Conservation (phyloP, 352 stramenopile genomes). For the Phytophthora constricta region DNA sequence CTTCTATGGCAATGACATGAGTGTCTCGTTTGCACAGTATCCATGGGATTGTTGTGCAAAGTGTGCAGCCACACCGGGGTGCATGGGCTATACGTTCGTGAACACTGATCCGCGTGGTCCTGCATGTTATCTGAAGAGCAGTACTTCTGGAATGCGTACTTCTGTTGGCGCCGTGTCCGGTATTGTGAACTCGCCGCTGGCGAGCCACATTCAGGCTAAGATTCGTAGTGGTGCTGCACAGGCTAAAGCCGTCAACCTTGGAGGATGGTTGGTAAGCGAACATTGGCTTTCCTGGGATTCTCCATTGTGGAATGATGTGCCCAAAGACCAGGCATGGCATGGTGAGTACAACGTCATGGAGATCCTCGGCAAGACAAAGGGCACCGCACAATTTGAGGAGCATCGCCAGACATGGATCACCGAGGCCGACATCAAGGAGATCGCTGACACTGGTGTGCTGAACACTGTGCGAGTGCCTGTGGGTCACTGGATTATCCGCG, state of each 20-base stretch:
- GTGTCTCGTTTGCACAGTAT: conserved; percentile 9
- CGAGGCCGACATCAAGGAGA: no score
- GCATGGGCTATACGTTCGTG: conserved; percentile 40
- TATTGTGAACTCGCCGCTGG: background rate
- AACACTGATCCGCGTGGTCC: conserved; percentile 28
- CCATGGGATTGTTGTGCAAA: conserved; percentile 30
- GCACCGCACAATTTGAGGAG: no score
- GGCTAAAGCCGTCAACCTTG: background rate
- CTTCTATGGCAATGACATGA: conserved; percentile 14
- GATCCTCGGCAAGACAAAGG: no score
- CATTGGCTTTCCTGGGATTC: no score
- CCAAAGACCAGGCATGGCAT: no score
- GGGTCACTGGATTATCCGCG: no score
- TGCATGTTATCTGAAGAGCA: conserved; percentile 40
- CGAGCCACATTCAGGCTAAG: background rate
- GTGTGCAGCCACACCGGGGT: conserved; percentile 26
- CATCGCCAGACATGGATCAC: no score
- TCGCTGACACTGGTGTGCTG: no score
- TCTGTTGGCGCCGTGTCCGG: conserved; percentile 17
- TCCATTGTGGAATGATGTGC: no score
- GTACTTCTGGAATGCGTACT: background rate
- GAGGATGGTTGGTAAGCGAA: no score
- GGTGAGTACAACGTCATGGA: no score
- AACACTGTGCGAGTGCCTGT: no score
- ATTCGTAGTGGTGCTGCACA: background rate